Evolutionary conservation across 768 basidiomycete species (phyloP), one percentile per base, ranked within the genome.

Genomic region (Trametes coccinea): DNA sequence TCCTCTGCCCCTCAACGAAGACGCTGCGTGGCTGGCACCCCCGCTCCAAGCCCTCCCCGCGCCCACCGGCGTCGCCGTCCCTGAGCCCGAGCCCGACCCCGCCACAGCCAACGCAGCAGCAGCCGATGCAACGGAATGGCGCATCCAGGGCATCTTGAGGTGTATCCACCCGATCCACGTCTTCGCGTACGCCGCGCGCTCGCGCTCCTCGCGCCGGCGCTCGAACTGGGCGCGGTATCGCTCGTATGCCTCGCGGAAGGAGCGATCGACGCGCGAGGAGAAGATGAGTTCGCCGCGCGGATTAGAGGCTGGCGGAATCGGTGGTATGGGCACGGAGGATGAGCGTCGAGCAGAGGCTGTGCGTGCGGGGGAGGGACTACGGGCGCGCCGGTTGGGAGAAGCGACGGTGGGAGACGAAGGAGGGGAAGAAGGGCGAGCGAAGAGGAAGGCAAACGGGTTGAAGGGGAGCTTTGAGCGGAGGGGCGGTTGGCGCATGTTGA

Each of bases 261-360:
- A 69, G 53, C 82, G 82, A 61, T 92, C 89, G 17, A 99, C 89
- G 48, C 92, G 86, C 10, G 89, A 92, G 2, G 92, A 94, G 76
- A 99, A 97, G 57, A 98, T 97, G 61, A 99, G 85, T 71, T 99
- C 97, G 52, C 97, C 96, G 13, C 95, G 88, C 3, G 96, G 95
- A 73, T 94, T 97, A 31, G 80, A 79, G 13, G 93, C 82, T 0
- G 94, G 93, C 2, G 95, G 94, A 44, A 97, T 95, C n/a, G 92
- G 85, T 0, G 88, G 78, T 58, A 93, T 87, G 14, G 82, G 75
- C 30, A 73, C 69, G 31, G 84, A 80, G 5, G 81, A 79, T 37
- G 71, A 74, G 22, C 78, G 80, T 54, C 73, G 66, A 30, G 66
- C 56, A 34, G 63, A 49, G 30, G 64, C 53, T n/a, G 47, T 62